Conservation (phyloP, 331 rosid genomes). For the Malus hybrid region DNA sequence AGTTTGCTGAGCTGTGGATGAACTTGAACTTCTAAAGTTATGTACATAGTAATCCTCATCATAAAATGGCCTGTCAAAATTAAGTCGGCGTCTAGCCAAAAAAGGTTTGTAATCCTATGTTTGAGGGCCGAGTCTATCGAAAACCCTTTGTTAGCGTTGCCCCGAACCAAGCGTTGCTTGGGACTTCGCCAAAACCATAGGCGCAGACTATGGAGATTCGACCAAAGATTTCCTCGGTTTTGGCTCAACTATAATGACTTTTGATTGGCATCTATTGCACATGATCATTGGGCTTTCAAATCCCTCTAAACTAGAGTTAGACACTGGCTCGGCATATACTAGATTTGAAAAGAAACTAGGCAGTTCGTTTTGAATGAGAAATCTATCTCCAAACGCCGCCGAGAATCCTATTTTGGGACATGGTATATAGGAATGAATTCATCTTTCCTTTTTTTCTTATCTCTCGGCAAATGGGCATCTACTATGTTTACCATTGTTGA, state of each 20-base stretch:
- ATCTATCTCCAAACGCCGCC: fast-evolving
- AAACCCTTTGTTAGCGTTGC: fast-evolving
- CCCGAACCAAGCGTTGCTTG: fast-evolving
- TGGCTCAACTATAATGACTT: no score
- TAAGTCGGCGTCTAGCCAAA: fast-evolving
- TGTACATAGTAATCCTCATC: no score
- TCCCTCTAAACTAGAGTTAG: fast-evolving
- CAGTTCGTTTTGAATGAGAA: no score
- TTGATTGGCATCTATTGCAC: no score
- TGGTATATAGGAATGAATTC: no score
- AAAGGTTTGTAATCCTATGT: fast-evolving
- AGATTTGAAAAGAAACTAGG: fast-evolving
- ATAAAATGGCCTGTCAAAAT: fast-evolving
- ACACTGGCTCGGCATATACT: fast-evolving
- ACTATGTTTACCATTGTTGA: no score
- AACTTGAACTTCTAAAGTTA: fast-evolving
- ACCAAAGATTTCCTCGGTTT: fast-evolving
- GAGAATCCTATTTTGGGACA: no score
- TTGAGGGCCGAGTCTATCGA: no score
- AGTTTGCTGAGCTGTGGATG: fast-evolving
- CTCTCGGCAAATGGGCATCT: no score
- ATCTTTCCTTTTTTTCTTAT: no score
- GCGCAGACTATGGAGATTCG: fast-evolving
- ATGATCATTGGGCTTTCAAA: no score
- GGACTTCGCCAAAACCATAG: fast-evolving